phyloP scores from a whole-genome alignment of 2,329 filamentous ascomycete species.

The Colletotrichum gigasporum region DNA sequence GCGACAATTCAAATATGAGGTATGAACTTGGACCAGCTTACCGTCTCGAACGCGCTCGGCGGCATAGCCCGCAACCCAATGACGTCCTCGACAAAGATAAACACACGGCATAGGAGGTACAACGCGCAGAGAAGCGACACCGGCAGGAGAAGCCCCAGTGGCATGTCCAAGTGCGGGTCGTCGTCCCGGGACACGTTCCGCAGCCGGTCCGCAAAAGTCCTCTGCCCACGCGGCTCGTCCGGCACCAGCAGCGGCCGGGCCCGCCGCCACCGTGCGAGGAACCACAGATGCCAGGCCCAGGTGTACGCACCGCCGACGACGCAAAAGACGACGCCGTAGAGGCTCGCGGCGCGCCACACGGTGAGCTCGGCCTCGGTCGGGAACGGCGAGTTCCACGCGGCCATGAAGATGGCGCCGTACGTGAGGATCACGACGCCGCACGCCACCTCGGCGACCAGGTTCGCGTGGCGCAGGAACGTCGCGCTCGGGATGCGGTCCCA shows the following conservation, averaged over 20 bases:
- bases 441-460: background rate
- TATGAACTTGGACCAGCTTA: background rate
- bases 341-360: background rate
- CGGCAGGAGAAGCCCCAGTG: background rate
- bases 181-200: background rate
- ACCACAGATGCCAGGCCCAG: background rate
- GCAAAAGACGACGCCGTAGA: background rate
- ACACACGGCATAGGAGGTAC: background rate
- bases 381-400: background rate
- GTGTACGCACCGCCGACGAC: background rate
- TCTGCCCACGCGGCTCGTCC: background rate
- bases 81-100: background rate
- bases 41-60: background rate
- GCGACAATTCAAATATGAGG: background rate
- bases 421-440: background rate
- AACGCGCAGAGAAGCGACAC: background rate
- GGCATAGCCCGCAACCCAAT: background rate
- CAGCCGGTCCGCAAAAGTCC: background rate
- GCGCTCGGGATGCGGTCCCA: background rate
- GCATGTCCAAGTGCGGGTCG: background rate
- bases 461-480: background rate
- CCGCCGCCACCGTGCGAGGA: background rate
- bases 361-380: background rate
- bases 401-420: background rate
- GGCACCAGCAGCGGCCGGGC: background rate